Base-by-base conservation (phyloP, 257 asterid species). In the Solanum habrochaites region DNA sequence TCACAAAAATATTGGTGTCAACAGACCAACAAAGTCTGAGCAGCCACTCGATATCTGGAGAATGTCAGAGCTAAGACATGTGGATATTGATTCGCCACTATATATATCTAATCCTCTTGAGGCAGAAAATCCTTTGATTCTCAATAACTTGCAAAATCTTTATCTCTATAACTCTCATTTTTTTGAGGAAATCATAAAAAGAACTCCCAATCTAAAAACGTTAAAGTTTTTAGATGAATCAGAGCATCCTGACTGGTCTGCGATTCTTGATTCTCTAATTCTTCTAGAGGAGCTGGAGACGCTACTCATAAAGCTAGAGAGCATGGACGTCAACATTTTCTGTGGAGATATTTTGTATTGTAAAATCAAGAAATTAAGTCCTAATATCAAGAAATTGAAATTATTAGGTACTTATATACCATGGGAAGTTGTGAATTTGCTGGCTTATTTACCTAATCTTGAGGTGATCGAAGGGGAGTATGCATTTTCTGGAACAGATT, bases 371-470 rank as follows among this genome's bases (percentile, higher is more conserved):
- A 49, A 49, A 42, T 81, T 81, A 1, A 66, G 40, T 25, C 20
- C 85, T 18, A 81, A 49, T 81, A 40, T 81, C 67, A 81, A 49
- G 85, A 0, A 47, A 3, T 14, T 56, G 40, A 49, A 2, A 74
- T 23, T 74, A 3, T 1, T 8, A 2, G 1, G 0, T 39, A 4
- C 5, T 23, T 0, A 0, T 18, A 25, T 81, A 8, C 42, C 15
- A 56, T 81, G 85, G 85, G 29, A 81, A 56, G 9, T 2, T 6
- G 21, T 49, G 64, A 27, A 8, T 15, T 3, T 81, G 69, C 85
- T 81, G 18, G 27, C 69, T 81, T 47, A 39, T 81, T 81, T 81
- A 81, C 27, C 85, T 18, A 81, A 81, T 81, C 85, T 81, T 74
- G 82, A 74, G 82, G 21, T 40, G 21, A 21, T 74, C 20, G 1